Conservation (phyloP, 257 asterid genomes). For the Anisodus tanguticus region DNA sequence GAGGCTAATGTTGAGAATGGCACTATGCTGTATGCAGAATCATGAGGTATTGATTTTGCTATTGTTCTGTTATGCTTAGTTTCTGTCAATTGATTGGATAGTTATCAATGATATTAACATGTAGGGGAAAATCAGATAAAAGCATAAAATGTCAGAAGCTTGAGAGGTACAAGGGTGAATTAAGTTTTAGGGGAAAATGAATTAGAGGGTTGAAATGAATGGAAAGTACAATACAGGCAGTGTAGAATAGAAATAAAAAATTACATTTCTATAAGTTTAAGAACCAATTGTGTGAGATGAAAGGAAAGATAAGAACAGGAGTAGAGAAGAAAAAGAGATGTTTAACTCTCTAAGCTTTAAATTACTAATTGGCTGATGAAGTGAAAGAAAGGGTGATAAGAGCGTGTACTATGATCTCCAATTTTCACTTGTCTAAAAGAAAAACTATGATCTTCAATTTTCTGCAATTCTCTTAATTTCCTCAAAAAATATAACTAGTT, state of each 20-base stretch:
- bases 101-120: neutral
- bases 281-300: constrained; percentile 8
- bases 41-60: constrained; percentile 38
- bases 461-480: constrained; percentile 2
- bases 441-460: neutral
- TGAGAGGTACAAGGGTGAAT: neutral
- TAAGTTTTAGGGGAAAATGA: neutral
- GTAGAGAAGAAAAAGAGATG: neutral
- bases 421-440: neutral
- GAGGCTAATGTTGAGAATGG: constrained; percentile 63
- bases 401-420: neutral
- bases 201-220: neutral
- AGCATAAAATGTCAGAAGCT: neutral
- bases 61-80: neutral
- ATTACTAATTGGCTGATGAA: neutral
- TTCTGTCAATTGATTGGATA: neutral
- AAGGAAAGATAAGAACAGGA: neutral
- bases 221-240: neutral
- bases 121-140: neutral
- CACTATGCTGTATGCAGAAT: constrained; percentile 38
- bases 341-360: neutral
- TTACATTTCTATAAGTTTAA: neutral
- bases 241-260: constrained; percentile 17
- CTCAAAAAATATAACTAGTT: neutral
- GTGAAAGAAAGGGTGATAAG: neutral